These are phyloP conservation scores for Thuja plicata DNA, from an alignment of 83 land plant species.

Conservation along the genomic window DNA sequence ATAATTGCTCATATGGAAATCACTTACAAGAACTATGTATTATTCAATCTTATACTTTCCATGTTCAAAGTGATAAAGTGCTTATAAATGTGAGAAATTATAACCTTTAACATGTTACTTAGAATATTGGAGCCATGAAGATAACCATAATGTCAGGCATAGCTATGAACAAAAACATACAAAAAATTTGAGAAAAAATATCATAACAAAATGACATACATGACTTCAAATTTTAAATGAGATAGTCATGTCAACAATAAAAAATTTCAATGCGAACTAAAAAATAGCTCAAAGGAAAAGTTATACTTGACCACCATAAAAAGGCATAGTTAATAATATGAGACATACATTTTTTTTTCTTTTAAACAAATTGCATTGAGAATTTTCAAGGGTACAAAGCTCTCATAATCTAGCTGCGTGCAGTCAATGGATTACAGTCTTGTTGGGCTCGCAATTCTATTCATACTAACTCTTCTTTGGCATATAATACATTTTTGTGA, in stretches of 20 bases:
- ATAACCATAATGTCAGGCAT: background rate
- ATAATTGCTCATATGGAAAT: no score
- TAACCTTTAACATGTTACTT: background rate
- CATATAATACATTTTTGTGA: slow-evolving; percentile 95
- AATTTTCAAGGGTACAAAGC: background rate
- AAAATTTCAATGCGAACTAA: background rate
- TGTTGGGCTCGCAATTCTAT: slow-evolving; percentile 87
- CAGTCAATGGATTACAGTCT: slow-evolving; percentile 84
- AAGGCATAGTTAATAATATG: background rate
- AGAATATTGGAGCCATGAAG: background rate
- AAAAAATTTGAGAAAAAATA: background rate
- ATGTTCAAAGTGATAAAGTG: background rate
- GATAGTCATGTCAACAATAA: background rate
- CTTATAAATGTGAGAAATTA: background rate
- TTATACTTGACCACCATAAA: background rate
- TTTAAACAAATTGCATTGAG: background rate
- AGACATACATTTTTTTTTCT: no score
- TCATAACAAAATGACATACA: background rate
- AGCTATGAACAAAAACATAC: background rate
- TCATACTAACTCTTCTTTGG: slow-evolving; percentile 74
- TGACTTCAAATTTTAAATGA: background rate
- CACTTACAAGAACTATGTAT: background rate
- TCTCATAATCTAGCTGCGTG: slow-evolving; percentile 97
- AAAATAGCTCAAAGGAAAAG: background rate
- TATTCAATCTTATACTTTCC: background rate